A percentile compares a stretch with the other conserved stretches of the same genome.
phyloP scores from a whole-genome alignment of 371 early-diverging fungal genomes.

The Apophysomyces sp. region DNA sequence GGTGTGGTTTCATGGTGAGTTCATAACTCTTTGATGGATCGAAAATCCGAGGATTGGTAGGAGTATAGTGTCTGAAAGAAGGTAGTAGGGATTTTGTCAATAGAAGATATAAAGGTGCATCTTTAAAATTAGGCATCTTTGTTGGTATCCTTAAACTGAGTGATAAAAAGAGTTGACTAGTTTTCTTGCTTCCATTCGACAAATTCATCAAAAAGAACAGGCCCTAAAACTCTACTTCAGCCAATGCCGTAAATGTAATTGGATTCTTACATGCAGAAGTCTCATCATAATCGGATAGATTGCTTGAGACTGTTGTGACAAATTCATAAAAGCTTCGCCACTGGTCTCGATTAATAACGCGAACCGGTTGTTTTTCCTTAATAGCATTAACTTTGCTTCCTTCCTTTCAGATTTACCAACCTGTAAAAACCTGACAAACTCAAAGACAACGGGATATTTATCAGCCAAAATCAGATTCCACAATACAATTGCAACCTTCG shows the following conservation, averaged over 20 bases:
- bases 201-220: conserved; percentile 68
- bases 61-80: too few species aligned
- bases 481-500: conserved; percentile 55
- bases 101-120: too few species aligned
- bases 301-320: conserved; percentile 44
- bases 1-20: too few species aligned
- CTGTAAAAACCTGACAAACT: conserved; percentile 55
- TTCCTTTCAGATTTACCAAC: conserved; percentile 26
- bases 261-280: conserved; percentile 63
- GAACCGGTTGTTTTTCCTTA: conserved; percentile 59
- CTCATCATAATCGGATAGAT: conserved; percentile 64
- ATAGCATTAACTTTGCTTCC: conserved; percentile 61
- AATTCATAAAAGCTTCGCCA: conserved; percentile 76
- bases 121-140: background rate
- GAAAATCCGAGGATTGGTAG: too few species aligned
- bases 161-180: background rate
- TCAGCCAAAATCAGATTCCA: conserved; percentile 54
- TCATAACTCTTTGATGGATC: too few species aligned
- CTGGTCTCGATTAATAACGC: conserved; percentile 73
- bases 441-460: conserved; percentile 43
- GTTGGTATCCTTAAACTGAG: background rate
- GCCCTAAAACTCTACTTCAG: conserved; percentile 39
- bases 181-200: conserved; percentile 54
- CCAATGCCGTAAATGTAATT: background rate
- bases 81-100: too few species aligned